Evolutionary conservation across 2,329 filamentous ascomycete species (phyloP).

Genomic region (Aureobasidium pullulans): DNA sequence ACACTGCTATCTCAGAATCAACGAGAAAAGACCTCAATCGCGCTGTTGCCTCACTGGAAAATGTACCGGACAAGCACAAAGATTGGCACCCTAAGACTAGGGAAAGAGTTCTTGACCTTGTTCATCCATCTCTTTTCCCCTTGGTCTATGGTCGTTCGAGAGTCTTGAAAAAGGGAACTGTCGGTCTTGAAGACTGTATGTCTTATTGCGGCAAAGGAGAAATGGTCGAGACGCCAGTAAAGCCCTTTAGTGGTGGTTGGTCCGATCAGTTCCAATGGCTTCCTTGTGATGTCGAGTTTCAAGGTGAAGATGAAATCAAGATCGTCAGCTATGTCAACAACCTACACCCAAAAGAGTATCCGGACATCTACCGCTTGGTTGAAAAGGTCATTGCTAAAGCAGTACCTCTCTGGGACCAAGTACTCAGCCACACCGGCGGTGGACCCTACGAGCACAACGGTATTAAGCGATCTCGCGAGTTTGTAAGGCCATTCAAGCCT

Average conservation of each 20-base stretch:
- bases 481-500: background rate
- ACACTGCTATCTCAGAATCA: slow-evolving; percentile 35
- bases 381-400: slow-evolving; percentile 21
- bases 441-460: background rate
- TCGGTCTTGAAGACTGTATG: slow-evolving; percentile 26
- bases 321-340: slow-evolving; percentile 28
- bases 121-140: slow-evolving; percentile 59
- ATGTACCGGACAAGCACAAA: slow-evolving; percentile 41
- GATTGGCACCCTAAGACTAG: slow-evolving; percentile 58
- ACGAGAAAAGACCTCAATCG: slow-evolving; percentile 37
- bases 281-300: slow-evolving; percentile 22
- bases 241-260: slow-evolving; percentile 6
- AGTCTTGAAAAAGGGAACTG: slow-evolving; percentile 29
- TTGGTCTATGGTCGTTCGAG: slow-evolving; percentile 46
- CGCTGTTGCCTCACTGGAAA: slow-evolving; percentile 43
- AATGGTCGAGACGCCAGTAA: slow-evolving; percentile 12
- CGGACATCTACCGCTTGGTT: slow-evolving; percentile 20
- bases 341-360: slow-evolving; percentile 20
- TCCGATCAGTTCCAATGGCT: slow-evolving; percentile 24
- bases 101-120: slow-evolving; percentile 51
- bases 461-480: background rate
- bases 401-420: slow-evolving; percentile 24
- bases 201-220: slow-evolving; percentile 24
- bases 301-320: slow-evolving; percentile 13
- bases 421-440: background rate